phyloP scores from a whole-genome alignment of 2,329 filamentous ascomycete genomes.

The Aspergillus ruber region DNA sequence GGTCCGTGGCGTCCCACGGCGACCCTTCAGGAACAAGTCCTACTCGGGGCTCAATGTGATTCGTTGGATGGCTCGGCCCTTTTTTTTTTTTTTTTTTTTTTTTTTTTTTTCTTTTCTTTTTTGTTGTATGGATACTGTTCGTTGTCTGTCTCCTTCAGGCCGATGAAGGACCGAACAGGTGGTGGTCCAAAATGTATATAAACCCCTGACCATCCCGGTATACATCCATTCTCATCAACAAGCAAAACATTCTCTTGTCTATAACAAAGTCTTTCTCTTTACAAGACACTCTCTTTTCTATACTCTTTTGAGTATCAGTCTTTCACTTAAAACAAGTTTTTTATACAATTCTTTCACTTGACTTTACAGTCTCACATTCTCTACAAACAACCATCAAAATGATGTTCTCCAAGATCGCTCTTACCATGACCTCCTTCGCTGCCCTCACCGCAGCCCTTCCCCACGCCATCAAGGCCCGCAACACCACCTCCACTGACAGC shows the following conservation, averaged over 20 bases:
- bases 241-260: constrained; percentile 12
- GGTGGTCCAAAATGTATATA: constrained; percentile 1
- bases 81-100: constrained; percentile 2
- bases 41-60: too few relatives aligned
- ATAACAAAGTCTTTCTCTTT: constrained; percentile 8
- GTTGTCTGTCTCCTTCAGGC: neutral
- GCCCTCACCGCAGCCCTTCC: constrained; percentile 27
- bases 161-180: neutral
- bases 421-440: constrained; percentile 21
- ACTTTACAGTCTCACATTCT: neutral
- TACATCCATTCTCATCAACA: constrained; percentile 8
- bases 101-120: constrained; percentile 2
- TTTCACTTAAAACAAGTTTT: constrained; percentile 2
- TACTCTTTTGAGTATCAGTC: constrained; percentile 1
- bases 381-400: constrained; percentile 9
- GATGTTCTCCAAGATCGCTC: constrained; percentile 29
- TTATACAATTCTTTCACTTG: neutral
- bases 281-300: neutral
- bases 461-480: constrained; percentile 19
- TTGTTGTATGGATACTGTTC: neutral
- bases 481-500: constrained; percentile 7
- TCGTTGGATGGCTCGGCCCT: too few relatives aligned
- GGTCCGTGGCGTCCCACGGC: too few relatives aligned
- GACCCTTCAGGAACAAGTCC: too few relatives aligned
- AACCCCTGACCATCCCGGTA: constrained; percentile 1